phyloP scores from a whole-genome alignment of 2,329 filamentous ascomycete genomes.

The Hymenoscyphus infarciens region DNA sequence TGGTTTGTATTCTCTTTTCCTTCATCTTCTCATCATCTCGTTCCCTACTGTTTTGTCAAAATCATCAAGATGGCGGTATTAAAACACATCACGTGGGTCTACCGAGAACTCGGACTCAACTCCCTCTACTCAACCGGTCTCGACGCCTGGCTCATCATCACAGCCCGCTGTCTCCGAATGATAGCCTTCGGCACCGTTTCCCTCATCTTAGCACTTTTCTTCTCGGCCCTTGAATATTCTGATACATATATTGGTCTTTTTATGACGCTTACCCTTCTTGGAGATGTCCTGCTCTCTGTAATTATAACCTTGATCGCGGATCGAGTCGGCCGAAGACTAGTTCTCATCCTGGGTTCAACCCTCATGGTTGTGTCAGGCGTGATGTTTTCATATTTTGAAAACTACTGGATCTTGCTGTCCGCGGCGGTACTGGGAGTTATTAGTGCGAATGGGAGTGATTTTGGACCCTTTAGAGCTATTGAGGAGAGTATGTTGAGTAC shows the following conservation, averaged over 20 bases:
- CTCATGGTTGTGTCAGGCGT: slow-evolving; percentile 54
- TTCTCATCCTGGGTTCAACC: slow-evolving; percentile 49
- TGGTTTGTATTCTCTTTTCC: background rate
- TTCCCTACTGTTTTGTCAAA: background rate
- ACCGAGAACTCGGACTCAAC: slow-evolving; percentile 42
- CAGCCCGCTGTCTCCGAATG: slow-evolving; percentile 55
- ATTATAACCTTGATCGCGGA: slow-evolving; percentile 57
- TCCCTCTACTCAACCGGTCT: slow-evolving; percentile 41
- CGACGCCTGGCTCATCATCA: slow-evolving; percentile 54
- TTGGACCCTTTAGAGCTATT: slow-evolving; percentile 58
- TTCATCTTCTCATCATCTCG: background rate
- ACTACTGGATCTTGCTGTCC: slow-evolving; percentile 54
- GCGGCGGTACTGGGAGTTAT: slow-evolving; percentile 59
- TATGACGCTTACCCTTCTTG: slow-evolving; percentile 59
- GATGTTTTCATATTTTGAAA: slow-evolving; percentile 48
- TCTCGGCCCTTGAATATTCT: slow-evolving; percentile 47
- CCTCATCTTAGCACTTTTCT: slow-evolving; percentile 54
- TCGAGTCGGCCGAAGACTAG: slow-evolving; percentile 47
- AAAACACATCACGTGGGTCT: slow-evolving; percentile 27
- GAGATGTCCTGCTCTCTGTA: slow-evolving; percentile 56
- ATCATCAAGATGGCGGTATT: slow-evolving; percentile 5
- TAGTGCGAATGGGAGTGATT: slow-evolving; percentile 58
- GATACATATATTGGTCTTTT: slow-evolving; percentile 56
- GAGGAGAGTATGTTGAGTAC: slow-evolving; percentile 58
- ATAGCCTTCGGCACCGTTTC: slow-evolving; percentile 58